Evolutionary conservation across 2,329 filamentous ascomycete species (phyloP), one percentile per base, ranked within the genome.

Genomic region (Fusarium heterosporum): DNA sequence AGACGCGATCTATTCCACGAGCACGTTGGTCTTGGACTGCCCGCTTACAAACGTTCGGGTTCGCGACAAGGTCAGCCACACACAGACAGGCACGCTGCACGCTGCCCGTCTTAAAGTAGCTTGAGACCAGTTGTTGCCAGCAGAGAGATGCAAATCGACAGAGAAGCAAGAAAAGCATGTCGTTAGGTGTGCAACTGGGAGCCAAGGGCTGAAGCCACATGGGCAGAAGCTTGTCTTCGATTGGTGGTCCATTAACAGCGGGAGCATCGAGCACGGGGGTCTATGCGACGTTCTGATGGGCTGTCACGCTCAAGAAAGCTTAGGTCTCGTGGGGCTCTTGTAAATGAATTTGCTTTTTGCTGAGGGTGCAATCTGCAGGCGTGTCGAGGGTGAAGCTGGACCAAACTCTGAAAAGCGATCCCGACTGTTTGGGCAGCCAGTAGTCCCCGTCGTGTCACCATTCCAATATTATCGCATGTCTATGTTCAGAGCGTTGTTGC

Each of bases 211-310:
- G 48, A 57, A 62, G 71, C 72, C 70, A 73, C 70, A 74, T 74
- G 71, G 72, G 60, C 57, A 46, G 56, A 69, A 69, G 69, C 69
- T 70, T 66, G 68, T 59, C 55, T 59, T 69, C 68, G 46, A 70
- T 67, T 73, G 71, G 72, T 68, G 73, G 72, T 74, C 74, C 74
- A 77, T 73, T 77, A 68, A 66, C 57, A 59, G 51, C 70, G 68
- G 72, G 56, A 70, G 69, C 62, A 70, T 64, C 53, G 65, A 59
- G 73, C 76, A 77, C 76, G 76, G 68, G 76, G 76, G 67, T 41
- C 38, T 34, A 71, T 45, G 58, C 62, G 63, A 64, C 64, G 41
- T 64, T 61, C 61, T 77, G 74, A 77, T 76, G 73, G 75, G 75
- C 69, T 74, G 69, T 43, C 28, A 52, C 38, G 29, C 48, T 43